Evolutionary conservation across 345 rosid species (phyloP), one percentile per base, ranked within the genome.

Genomic region (Garcia nutans): DNA sequence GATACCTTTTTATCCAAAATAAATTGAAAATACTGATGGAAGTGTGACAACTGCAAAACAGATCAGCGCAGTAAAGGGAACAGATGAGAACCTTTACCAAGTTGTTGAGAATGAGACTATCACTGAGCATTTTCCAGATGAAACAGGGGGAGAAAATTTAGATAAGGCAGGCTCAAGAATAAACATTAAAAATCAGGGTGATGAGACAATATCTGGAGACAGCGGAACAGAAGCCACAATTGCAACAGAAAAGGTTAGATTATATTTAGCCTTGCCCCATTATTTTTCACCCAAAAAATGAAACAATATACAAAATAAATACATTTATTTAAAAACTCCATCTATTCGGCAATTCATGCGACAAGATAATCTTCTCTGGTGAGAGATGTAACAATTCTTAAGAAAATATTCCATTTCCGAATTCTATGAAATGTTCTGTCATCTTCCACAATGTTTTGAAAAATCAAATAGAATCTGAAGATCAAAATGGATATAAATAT

Each of bases 211-310:
- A 68, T 76, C 73, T 49, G 73, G 44, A 74, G 81, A 17, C 45
- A 76, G 73, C 80, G 70, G 12, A 9, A 63, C 76, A 74, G 84
- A 81, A 60, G 80, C 76, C 54, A 41, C 24, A 72, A 50, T 79
- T 26, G 41, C 41, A 16, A 74, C 45, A 24, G n/a, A 84, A 33
- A 68, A 87, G 91, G 97, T 92, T 58, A 82, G 86, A 10, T 15
- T 63, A 76, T 64, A 68, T 55, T 23, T 47, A 33, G 17, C 59
- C 13, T 66, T 55, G 33, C 26, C 41, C 26, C 58, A 23, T 56
- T 42, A 52, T 52, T 26, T 24, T 49, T 49, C 15, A 45, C 16
- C 8, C 8, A 16, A 22, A 60, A 72, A 28, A 20, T 72, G 31
- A 13, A 72, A 49, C 31, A 45, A 4, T 13, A 20, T 17, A 15